A percentile compares a stretch with the other conserved stretches of the same genome.
Evolutionary conservation across 352 stramenopile genomes (phyloP).

Genomic region (Phytopythium helicoides): DNA sequence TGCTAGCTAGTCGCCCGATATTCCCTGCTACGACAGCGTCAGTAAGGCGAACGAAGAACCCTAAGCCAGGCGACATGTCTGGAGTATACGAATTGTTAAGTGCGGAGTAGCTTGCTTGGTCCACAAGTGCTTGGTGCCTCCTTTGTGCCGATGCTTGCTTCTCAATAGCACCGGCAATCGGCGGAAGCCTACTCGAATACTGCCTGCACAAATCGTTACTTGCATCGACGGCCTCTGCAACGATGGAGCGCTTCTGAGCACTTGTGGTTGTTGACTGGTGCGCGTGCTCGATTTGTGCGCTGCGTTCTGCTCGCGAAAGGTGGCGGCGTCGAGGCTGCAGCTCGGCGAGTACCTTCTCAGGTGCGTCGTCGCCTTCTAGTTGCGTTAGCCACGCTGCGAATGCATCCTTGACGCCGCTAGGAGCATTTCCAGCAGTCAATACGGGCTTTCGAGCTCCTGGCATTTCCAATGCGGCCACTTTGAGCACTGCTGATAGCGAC

Average conservation of each 20-base stretch:
- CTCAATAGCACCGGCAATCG: background rate
- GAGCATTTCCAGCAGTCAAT: background rate
- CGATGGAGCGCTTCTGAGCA: conserved; percentile 24
- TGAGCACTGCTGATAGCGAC: background rate
- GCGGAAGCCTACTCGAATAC: background rate
- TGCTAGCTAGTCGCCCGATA: background rate
- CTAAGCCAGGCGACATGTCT: conserved; percentile 25
- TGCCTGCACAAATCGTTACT: too few relatives aligned
- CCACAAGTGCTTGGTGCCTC: conserved; percentile 31
- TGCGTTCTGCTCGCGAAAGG: conserved; percentile 12
- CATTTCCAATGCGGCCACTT: background rate
- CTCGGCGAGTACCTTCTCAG: conserved; percentile 19
- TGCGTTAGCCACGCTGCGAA: conserved; percentile 42
- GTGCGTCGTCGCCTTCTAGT: conserved; percentile 35
- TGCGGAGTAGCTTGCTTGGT: conserved; percentile 39
- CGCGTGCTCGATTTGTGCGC: conserved; percentile 23
- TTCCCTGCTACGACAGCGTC: background rate
- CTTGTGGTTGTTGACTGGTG: conserved; percentile 51
- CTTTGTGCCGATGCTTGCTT: conserved; percentile 7
- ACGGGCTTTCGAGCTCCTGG: background rate
- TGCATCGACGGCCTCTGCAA: background rate
- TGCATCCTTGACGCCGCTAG: conserved; percentile 26
- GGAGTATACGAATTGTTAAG: conserved; percentile 8
- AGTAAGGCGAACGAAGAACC: conserved; percentile 45
- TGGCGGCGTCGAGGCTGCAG: background rate